phyloP scores from a whole-genome alignment of 176 grass and related monocot genomes.

The Juncus inflexus region DNA sequence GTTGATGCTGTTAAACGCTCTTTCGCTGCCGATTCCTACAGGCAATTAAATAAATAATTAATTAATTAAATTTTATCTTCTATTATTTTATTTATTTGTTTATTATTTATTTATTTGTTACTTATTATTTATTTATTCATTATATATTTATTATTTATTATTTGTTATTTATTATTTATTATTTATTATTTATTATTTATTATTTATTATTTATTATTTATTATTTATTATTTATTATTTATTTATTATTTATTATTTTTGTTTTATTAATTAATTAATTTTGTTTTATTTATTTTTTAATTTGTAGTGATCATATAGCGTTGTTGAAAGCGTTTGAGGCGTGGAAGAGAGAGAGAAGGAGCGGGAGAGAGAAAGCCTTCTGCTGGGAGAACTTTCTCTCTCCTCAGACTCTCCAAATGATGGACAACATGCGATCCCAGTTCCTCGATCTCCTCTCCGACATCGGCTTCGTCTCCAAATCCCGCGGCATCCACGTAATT shows the following conservation, averaged over 20 bases:
- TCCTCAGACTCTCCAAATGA: slow-evolving; percentile 78
- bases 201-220: too few species aligned
- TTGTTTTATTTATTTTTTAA: slow-evolving; percentile 16
- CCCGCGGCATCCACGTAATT: slow-evolving; percentile 59
- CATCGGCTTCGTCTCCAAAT: slow-evolving; percentile 91
- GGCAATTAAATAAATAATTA: slow-evolving; percentile 23
- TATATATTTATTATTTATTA: too few species aligned
- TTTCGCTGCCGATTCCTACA: slow-evolving; percentile 87
- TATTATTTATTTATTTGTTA: too few species aligned
- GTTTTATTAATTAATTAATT: slow-evolving; percentile 8
- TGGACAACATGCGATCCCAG: slow-evolving; percentile 89
- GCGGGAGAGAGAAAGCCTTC: slow-evolving; percentile 73
- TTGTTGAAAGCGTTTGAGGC: slow-evolving; percentile 81
- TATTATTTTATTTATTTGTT: not conserved
- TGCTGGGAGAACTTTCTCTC: slow-evolving; percentile 96
- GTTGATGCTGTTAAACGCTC: slow-evolving; percentile 90
- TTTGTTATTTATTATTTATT: slow-evolving; percentile 3
- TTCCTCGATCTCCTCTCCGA: slow-evolving; percentile 86
- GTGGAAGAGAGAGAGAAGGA: slow-evolving; percentile 72
- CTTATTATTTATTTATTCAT: too few species aligned
- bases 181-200: not conserved
- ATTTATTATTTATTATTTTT: slow-evolving; percentile 22
- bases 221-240: too few species aligned
- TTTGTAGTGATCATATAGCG: slow-evolving; percentile 82
- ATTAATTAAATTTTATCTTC: not conserved